Base-by-base conservation (phyloP, 1,139 yeast species). In the Waltiozyma solani region DNA sequence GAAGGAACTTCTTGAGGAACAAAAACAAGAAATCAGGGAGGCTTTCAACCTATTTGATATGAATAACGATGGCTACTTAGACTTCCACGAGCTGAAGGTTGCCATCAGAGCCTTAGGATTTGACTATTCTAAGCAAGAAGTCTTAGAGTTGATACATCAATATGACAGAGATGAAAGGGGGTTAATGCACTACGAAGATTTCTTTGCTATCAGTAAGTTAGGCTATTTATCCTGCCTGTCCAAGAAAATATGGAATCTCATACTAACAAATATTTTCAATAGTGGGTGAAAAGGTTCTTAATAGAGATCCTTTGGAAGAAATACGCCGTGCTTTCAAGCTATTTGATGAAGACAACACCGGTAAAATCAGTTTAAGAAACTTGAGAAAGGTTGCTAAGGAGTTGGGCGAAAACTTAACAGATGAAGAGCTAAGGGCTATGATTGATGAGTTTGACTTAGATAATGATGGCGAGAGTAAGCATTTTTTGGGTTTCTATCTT, bases 361-460 rank as follows among this genome's bases (percentile, higher is more conserved):
- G 98, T 0, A 82, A 79, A 57, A 91, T 93, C 41, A 67, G 83
- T 42, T 67, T 91, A 39, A 73, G 91, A 49, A 85, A 89, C 54
- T 69, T 93, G 42, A 76, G 94, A 59, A 72, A 93, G 44, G 95
- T 91, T 1, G 94, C 97, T 15, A 83, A 83, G 53, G 97, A 91
- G 49, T 64, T 93, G 45, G 96, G 96, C 1, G 98, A 93, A 59
- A 84, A 82, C 52, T 66, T 93, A 43, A 81, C 86, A 10, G 98
- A 91, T 48, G 96, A 87, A 44, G 98, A 93, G 53, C 67, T 93
- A 41, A 73, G 83, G 48, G 96, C 97, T 12, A 91, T 93, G 98
- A 91, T 93, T 48, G 96, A 89, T 47, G 98, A 91, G 60, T 93
- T 93, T 56, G 99, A 93, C 61, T 64, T 91, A 43, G 97, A 93